Percentiles rank a stretch among this genome's conserved stretches.
Evolutionary conservation across 192 early-diverging fungal species (phyloP).

Genomic region (Gaertneriomyces sp.): DNA sequence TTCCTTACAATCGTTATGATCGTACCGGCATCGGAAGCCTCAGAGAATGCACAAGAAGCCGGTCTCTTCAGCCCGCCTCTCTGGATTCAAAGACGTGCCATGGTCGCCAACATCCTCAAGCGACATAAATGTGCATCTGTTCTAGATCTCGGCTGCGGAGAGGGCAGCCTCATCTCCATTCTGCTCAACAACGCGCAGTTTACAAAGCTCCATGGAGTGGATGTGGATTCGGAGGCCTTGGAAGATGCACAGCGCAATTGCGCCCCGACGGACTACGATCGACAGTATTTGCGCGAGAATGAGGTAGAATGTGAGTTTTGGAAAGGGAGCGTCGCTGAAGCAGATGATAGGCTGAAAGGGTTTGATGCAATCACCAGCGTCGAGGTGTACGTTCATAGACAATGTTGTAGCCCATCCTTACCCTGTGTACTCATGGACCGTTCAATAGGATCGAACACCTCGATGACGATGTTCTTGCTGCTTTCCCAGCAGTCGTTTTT

Average conservation of each 20-base stretch:
- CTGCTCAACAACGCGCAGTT: slow-evolving; percentile 61
- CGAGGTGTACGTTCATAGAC: slow-evolving; percentile 56
- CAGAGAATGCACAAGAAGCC: too few species aligned
- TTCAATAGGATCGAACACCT: slow-evolving; percentile 74
- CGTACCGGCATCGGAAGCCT: too few species aligned
- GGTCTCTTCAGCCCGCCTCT: slow-evolving; percentile 54
- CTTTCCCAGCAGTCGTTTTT: slow-evolving; percentile 60
- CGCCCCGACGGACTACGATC: slow-evolving; percentile 59
- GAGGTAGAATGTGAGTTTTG: slow-evolving; percentile 62
- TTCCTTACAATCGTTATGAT: too few species aligned
- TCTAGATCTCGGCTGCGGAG: slow-evolving; percentile 87
- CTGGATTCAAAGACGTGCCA: slow-evolving; percentile 77
- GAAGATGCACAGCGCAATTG: slow-evolving; percentile 45
- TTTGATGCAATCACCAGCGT: slow-evolving; percentile 73
- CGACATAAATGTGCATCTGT: slow-evolving; percentile 48
- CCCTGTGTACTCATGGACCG: neutral
- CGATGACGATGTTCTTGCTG: slow-evolving; percentile 49
- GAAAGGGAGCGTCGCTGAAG: slow-evolving; percentile 51
- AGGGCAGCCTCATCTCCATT: slow-evolving; percentile 67
- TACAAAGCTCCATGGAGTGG: slow-evolving; percentile 64
- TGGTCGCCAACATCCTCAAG: slow-evolving; percentile 54
- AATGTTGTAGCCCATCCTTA: neutral
- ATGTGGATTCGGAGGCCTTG: slow-evolving; percentile 53
- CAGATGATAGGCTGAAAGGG: slow-evolving; percentile 50
- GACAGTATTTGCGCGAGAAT: slow-evolving; percentile 53